Base-by-base conservation (phyloP, 352 stramenopile genomes). In the Phytophthora niederhauseri region DNA sequence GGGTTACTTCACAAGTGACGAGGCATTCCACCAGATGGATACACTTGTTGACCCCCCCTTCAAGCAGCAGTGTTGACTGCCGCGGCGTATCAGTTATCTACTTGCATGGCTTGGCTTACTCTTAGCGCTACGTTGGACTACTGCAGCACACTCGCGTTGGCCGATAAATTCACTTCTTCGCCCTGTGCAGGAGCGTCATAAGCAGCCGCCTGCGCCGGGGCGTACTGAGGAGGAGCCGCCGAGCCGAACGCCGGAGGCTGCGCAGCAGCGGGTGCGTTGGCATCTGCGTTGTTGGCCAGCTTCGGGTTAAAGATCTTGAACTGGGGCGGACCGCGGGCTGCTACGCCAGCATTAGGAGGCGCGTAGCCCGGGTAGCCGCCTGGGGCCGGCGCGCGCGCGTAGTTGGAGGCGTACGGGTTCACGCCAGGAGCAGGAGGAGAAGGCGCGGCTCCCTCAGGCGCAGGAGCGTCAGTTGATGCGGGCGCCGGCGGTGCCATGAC, bases 291-390 rank as follows among this genome's bases (percentile, higher is more conserved):
- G 8, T 66, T 55, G n/a, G 80, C 78, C 19, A 90, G 60, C 68
- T 90, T 90, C 12, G 88, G 88, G 64, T 94, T 95, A 50, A 95
- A 95, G 66, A 95, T 95, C 78, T 94, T 95, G 68, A 95, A 95
- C 65, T 95, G 88, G 50, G 87, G 85, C 4, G 85, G 75, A 0
- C 72, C 75, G 9, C 75, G 75, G 9, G 80, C 58, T 2, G 69
- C 64, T 12, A 77, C 72, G 5, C 75, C 55, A 55, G 71, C 53
- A 22, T 73, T 74, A 8, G 75, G 68, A 43, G 76, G 66, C 15
- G 75, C 67, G 34, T 77, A 76, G 48, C 70, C 75, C 38, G 67
- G 60, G 61, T 88, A 89, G 0, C 72, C 81, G 3, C 79, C 77
- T 48, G 72, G 48, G 9, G 68, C 60, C 36, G 65, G 53, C 46